These are phyloP conservation scores for Talaromyces sp. DNA, from an alignment of 2,329 filamentous ascomycete genomes.

Conservation along the genomic window DNA sequence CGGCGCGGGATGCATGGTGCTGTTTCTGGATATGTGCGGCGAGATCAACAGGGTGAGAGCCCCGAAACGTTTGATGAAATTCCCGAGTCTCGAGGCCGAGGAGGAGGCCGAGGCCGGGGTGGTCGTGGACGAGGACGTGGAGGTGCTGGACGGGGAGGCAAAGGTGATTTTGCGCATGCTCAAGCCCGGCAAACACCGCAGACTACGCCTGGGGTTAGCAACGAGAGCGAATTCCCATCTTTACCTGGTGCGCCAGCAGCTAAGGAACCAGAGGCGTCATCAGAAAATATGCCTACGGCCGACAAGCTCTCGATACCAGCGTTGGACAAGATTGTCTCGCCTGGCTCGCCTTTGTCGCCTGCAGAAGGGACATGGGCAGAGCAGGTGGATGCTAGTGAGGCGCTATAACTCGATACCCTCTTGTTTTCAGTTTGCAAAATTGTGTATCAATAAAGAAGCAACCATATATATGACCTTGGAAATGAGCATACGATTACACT, in stretches of 20 bases:
- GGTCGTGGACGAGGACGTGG: constrained; percentile 33
- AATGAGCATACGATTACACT: background rate
- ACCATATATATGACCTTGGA: background rate
- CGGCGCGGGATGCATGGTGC: constrained; percentile 52
- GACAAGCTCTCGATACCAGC: constrained; percentile 21
- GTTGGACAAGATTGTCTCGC: background rate
- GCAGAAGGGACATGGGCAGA: constrained; percentile 22
- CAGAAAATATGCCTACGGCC: constrained; percentile 22
- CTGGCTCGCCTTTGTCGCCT: constrained; percentile 15
- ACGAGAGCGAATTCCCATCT: constrained; percentile 36
- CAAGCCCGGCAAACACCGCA: constrained; percentile 22
- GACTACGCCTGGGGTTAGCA: constrained; percentile 25
- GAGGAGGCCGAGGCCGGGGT: constrained; percentile 21
- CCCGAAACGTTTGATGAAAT: constrained; percentile 25
- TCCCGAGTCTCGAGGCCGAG: constrained; percentile 11
- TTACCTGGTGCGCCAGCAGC: constrained; percentile 29
- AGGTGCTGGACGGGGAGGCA: constrained; percentile 20
- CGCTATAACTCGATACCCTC: constrained; percentile 12
- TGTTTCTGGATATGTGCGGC: constrained; percentile 37
- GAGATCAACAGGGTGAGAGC: constrained; percentile 25
- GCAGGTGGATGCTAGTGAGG: constrained; percentile 20
- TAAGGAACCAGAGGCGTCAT: constrained; percentile 16
- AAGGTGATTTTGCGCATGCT: constrained; percentile 22
- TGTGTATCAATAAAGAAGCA: background rate
- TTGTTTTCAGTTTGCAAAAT: background rate